Evolutionary conservation across 2,329 filamentous ascomycete species (phyloP), one percentile per base, ranked within the genome.

Genomic region (Aureobasidium subglaciale): DNA sequence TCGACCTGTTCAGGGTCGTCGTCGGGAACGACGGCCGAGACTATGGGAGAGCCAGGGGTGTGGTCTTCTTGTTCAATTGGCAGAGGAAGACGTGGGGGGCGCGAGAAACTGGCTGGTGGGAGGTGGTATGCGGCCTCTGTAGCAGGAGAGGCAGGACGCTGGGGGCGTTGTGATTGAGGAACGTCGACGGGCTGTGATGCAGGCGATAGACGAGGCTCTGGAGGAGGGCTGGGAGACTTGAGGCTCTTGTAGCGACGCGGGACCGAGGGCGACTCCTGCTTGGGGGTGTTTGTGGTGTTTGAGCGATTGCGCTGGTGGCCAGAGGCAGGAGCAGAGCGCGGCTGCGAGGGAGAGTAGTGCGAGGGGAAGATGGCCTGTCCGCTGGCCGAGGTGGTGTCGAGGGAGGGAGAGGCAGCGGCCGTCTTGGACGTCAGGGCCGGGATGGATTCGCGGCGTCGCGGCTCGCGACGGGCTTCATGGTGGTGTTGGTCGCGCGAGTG

Each of bases 11-110:
- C 66, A 42, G 76, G 65, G 27, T 75, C 75, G 54, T 74, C 70
- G 16, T 75, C 63, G 13, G 70, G 67, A 79, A 80, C 59, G 70
- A 71, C 78, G 1, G 90, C 81, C 6, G 86, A 83, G 59, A 92
- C 82, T 61, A 96, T 92, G 54, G 92, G 92, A 41, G 91, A 96
- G 24, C 91, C 91, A 1, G 92, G 92, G 1, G 87, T 90, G 63
- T 93, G 86, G 13, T 88, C 81, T 68, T 95, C 90, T 75, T 96
- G 89, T 64, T 95, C 90, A 64, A 97, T 96, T 55, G 92, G 91
- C 58, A 97, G 81, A 57, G 92, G 92, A 65, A 97, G 77, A 59
- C 92, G 86, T 49, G 92, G 92, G 42, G 92, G 92, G n/a, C 87
- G 80, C 57, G 79, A 71, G 73, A 75, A 76, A 71, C 79, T 68